A percentile compares a stretch with the other conserved stretches of the same genome.
Evolutionary conservation across 441 rosid species (phyloP).

Genomic region (Erodium texanum): DNA sequence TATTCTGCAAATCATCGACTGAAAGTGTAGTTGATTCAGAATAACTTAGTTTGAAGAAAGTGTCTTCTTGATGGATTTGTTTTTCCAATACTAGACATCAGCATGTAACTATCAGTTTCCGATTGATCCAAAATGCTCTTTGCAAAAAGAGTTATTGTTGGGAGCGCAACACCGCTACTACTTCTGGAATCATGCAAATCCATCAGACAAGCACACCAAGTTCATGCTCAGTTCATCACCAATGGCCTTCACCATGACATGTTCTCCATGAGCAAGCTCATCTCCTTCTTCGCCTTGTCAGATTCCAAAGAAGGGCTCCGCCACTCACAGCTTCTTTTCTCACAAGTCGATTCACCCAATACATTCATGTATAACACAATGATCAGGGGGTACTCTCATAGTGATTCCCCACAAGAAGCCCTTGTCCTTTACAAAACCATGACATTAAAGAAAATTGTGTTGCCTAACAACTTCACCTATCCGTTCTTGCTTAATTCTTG

Average conservation of each 20-base stretch:
- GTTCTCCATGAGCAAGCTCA: constrained; percentile 23
- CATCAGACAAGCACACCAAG: constrained; percentile 26
- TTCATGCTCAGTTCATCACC: constrained; percentile 26
- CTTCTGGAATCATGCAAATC: constrained; percentile 29
- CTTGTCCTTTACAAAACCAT: constrained; percentile 24
- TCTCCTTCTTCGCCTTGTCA: constrained; percentile 26
- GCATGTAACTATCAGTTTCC: background rate
- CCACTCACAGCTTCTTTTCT: constrained; percentile 26
- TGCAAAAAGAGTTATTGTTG: constrained; percentile 14
- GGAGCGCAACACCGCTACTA: background rate
- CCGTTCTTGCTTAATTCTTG: constrained; percentile 30
- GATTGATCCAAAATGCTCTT: background rate
- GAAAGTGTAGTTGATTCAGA: constrained; percentile 17
- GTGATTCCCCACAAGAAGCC: constrained; percentile 20
- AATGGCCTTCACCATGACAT: constrained; percentile 20
- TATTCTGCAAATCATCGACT: constrained; percentile 5
- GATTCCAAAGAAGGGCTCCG: constrained; percentile 21
- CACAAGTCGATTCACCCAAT: constrained; percentile 22
- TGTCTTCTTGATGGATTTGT: constrained; percentile 1
- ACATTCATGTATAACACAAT: constrained; percentile 29
- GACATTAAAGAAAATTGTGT: constrained; percentile 12
- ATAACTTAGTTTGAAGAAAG: no score
- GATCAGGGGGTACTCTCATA: constrained; percentile 31
- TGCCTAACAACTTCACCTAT: constrained; percentile 32
- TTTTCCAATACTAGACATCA: background rate